phyloP scores from a whole-genome alignment of 768 basidiomycete genomes.

The Leccinellum albellum region DNA sequence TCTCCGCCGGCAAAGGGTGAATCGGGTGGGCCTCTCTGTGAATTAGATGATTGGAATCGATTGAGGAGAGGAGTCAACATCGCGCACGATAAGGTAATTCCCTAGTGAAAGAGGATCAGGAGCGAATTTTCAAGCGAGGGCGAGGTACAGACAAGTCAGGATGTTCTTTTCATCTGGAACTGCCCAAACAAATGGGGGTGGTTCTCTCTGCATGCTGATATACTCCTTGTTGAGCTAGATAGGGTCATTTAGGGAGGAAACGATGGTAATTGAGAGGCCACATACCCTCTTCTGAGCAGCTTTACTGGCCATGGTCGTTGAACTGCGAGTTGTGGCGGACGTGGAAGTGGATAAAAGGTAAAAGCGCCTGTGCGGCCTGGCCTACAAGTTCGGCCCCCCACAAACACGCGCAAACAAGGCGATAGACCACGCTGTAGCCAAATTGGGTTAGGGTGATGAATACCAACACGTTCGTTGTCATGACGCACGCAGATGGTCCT shows the following conservation, averaged over 20 bases:
- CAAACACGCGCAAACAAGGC: constrained; percentile 24
- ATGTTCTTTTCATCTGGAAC: constrained; percentile 98
- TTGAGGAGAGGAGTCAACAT: constrained; percentile 1
- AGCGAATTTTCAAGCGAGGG: constrained; percentile 1
- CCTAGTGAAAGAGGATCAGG: constrained; percentile 45
- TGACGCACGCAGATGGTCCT: constrained; percentile 1
- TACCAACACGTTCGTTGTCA: constrained; percentile 8
- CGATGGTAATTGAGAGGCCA: constrained; percentile 12
- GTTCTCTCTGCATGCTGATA: constrained; percentile 85
- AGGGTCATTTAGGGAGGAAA: background rate
- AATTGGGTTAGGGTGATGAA: constrained; percentile 21
- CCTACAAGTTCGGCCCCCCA: constrained; percentile 21
- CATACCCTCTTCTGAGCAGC: constrained; percentile 80
- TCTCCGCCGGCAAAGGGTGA: constrained; percentile 90
- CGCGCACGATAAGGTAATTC: constrained; percentile 88
- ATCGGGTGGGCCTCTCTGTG: constrained; percentile 88
- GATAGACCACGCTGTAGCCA: background rate
- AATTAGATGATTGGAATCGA: constrained; percentile 5
- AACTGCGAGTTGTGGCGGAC: background rate
- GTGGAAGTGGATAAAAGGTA: constrained; percentile 22
- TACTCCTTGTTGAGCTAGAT: constrained; percentile 81
- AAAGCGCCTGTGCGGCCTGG: constrained; percentile 23
- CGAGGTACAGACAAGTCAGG: constrained; percentile 69
- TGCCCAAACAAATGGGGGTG: constrained; percentile 96
- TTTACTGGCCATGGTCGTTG: constrained; percentile 68